Percentiles rank a stretch among this genome's conserved stretches.
Evolutionary conservation across 2,329 filamentous ascomycete genomes (phyloP).

Genomic region (Leptographium flavum): DNA sequence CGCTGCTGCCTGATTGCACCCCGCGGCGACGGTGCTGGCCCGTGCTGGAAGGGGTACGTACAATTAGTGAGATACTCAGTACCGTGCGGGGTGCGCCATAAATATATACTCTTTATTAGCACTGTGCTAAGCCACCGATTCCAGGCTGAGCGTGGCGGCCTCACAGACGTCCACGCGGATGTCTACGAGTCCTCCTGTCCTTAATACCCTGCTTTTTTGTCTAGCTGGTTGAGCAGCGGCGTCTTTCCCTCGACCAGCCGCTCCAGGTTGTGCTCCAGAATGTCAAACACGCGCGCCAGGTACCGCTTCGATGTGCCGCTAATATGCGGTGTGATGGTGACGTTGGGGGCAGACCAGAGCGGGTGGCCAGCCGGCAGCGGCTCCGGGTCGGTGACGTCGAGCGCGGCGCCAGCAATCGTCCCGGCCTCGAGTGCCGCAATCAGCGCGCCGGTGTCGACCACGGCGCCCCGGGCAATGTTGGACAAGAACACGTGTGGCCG

Average conservation of each 20-base stretch:
- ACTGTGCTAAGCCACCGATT: too few species aligned
- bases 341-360: constrained; percentile 56
- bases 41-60: too few species aligned
- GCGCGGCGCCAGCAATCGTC: constrained; percentile 48
- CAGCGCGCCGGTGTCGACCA: constrained; percentile 39
- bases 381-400: constrained; percentile 72
- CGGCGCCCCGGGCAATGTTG: constrained; percentile 53
- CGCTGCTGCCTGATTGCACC: constrained; percentile 1
- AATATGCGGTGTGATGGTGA: constrained; percentile 46
- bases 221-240: constrained; percentile 10
- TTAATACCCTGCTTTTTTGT: constrained; percentile 11
- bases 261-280: constrained; percentile 26
- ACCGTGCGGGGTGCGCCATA: too few species aligned
- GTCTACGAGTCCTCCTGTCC: too few species aligned
- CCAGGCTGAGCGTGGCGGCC: too few species aligned
- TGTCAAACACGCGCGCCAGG: constrained; percentile 24
- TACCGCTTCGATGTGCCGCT: constrained; percentile 28
- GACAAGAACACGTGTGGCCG: constrained; percentile 42
- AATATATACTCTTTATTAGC: too few species aligned
- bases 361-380: constrained; percentile 54
- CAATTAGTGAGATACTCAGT: too few species aligned
- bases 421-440: constrained; percentile 31
- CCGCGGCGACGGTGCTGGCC: neutral
- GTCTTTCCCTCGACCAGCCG: constrained; percentile 7
- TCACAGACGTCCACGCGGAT: too few species aligned